These are phyloP conservation scores for Ophiostoma ips DNA, from an alignment of 2,329 filamentous ascomycete genomes.

Conservation along the genomic window DNA sequence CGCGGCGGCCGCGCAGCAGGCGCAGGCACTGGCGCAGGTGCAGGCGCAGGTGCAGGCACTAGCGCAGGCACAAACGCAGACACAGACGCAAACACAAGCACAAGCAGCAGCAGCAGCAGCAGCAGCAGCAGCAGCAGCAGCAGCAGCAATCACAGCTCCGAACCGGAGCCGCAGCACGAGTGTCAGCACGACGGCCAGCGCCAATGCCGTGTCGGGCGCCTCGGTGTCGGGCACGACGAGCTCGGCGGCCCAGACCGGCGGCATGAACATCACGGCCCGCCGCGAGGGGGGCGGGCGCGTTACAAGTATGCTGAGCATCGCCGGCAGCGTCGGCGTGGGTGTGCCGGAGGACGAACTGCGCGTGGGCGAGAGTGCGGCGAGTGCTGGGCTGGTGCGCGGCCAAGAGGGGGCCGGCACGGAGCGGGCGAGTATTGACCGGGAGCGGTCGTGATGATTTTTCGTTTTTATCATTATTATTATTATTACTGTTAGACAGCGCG, in stretches of 20 bases:
- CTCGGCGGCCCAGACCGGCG: constrained; percentile 16
- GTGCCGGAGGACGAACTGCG: constrained; percentile 46
- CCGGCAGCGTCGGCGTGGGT: constrained; percentile 32
- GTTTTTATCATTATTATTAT: too few species aligned
- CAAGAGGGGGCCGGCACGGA: constrained; percentile 4
- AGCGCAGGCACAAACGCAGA: not conserved
- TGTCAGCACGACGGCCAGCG: constrained; percentile 39
- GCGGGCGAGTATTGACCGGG: not conserved
- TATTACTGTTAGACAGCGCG: too few species aligned
- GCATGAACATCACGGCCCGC: constrained; percentile 32
- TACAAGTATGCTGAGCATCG: constrained; percentile 31
- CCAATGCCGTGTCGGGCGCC: constrained; percentile 21
- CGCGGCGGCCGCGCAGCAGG: constrained; percentile 8
- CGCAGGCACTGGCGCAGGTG: not conserved
- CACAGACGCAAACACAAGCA: not conserved
- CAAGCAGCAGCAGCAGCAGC: not conserved
- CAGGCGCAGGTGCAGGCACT: not conserved
- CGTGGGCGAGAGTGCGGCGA: constrained; percentile 49
- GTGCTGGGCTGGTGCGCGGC: constrained; percentile 21
- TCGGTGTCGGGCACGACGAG: constrained; percentile 20
- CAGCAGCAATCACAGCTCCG: constrained; percentile 13
- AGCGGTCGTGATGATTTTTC: not conserved
- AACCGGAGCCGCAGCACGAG: constrained; percentile 35
- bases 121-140: not conserved
- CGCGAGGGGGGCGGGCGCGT: constrained; percentile 31